Evolutionary conservation across 805 yeast genomes (phyloP).

Genomic region (Pichia membranifaciens): DNA sequence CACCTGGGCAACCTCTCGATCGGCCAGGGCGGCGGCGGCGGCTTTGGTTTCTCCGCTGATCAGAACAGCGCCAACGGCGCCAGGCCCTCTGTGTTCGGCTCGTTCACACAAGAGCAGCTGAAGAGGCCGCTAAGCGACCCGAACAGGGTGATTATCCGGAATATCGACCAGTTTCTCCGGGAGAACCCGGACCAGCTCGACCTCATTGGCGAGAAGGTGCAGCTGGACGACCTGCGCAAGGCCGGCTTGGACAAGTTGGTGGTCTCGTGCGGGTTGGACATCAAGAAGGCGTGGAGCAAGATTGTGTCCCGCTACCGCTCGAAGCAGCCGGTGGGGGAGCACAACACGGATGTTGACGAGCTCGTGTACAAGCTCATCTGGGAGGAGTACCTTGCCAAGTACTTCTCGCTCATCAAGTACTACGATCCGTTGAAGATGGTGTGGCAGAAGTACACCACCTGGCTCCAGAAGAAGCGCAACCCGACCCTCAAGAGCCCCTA

Average conservation of each 20-base stretch:
- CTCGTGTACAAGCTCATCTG: constrained; percentile 12
- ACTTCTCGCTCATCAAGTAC: constrained; percentile 17
- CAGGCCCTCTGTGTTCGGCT: constrained; percentile 10
- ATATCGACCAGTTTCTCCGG: constrained; percentile 20
- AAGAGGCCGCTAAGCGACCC: constrained; percentile 11
- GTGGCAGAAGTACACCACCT: constrained; percentile 13
- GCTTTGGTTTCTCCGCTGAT: not conserved
- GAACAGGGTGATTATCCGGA: constrained; percentile 15
- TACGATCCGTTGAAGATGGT: constrained; percentile 16
- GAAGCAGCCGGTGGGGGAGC: not conserved
- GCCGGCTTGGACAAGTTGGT: constrained; percentile 14
- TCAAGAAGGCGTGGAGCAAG: constrained; percentile 13
- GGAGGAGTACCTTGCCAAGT: constrained; percentile 16
- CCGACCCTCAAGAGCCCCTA: not conserved
- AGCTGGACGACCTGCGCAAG: constrained; percentile 12
- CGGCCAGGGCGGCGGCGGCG: not conserved
- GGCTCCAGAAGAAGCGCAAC: constrained; percentile 6
- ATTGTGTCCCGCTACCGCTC: constrained; percentile 8
- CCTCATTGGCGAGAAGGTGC: constrained; percentile 10
- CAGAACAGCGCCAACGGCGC: not conserved
- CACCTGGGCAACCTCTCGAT: constrained; percentile 7
- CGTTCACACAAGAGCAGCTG: constrained; percentile 7
- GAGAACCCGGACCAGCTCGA: constrained; percentile 20
- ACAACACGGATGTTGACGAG: constrained; percentile 4
- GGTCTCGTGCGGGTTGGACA: constrained; percentile 11